Base-by-base conservation (phyloP, 2,329 filamentous ascomycete species). In the Sporothrix brunneoviolacea region DNA sequence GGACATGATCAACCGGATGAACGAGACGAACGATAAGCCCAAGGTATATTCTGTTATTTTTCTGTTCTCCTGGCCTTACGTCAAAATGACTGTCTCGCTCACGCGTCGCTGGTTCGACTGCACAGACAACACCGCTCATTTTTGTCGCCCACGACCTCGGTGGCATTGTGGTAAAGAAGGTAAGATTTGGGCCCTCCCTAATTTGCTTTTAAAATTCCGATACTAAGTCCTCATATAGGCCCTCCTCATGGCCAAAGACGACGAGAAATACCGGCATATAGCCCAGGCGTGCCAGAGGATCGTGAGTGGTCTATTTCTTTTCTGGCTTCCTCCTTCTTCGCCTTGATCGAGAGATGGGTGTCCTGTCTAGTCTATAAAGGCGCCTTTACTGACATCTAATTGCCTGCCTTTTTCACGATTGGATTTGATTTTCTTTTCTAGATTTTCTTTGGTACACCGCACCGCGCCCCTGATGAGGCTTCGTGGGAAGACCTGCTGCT, bases 381-480 rank as follows among this genome's bases (percentile, higher is more conserved):
- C n/a, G n/a, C n/a, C n/a, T n/a, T n/a, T n/a, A n/a, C 42, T 44
- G 15, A 44, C 42, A 35, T 16, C 10, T 33, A n/a, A n/a, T n/a
- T n/a, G n/a, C n/a, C n/a, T n/a, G n/a, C n/a, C n/a, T n/a, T n/a
- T n/a, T n/a, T n/a, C n/a, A n/a, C n/a, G n/a, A n/a, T n/a, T n/a
- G n/a, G n/a, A n/a, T n/a, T n/a, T n/a, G n/a, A n/a, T n/a, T n/a
- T 8, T 32, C 15, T 39, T 22, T 15, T 22, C n/a, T 35, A 44
- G 42, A 16, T 44, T 30, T 44, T 44, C 21, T 44, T 44, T 44
- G 42, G 42, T 6, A 44, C 42, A 35, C 42, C 42, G 9, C 42
- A 44, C 15, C 42, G 42, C 10, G 42, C 42, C 13, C 42, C 24
- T 16, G 42, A 44, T 19, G 42, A 44, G 8, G 42, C 16, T 5